These are phyloP conservation scores for Penicillium sp. DNA, from an alignment of 2,329 filamentous ascomycete species.

Conservation along the genomic window DNA sequence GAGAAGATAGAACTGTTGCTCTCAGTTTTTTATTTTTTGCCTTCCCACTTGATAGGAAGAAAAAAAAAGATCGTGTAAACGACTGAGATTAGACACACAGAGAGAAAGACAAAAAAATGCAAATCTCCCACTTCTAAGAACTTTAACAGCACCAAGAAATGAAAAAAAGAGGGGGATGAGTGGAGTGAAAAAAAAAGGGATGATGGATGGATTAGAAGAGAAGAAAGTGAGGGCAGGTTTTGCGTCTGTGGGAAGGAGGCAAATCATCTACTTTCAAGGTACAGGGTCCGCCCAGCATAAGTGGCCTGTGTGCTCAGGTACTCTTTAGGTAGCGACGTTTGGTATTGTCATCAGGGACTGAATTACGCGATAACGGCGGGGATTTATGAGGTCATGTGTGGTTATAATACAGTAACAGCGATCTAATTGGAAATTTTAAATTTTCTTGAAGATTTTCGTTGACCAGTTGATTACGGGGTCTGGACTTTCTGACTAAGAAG, in stretches of 20 bases:
- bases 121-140: conserved; percentile 32
- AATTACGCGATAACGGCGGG: not conserved
- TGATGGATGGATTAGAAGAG: conserved; percentile 22
- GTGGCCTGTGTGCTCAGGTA: conserved; percentile 7
- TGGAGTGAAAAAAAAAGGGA: conserved; percentile 26
- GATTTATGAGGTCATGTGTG: not conserved
- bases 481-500: conserved; percentile 14
- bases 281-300: conserved; percentile 2
- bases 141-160: conserved; percentile 32
- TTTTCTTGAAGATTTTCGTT: conserved; percentile 12
- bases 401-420: not conserved
- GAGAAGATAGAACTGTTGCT: conserved; percentile 12
- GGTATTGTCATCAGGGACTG: not conserved
- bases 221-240: conserved; percentile 18
- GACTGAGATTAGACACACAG: conserved; percentile 15
- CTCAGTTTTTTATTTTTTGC: conserved; percentile 18
- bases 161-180: conserved; percentile 25
- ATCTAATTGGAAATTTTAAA: not conserved
- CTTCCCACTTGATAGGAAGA: conserved; percentile 20
- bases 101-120: conserved; percentile 26
- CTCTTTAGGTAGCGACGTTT: not conserved
- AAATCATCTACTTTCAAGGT: conserved; percentile 24
- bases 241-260: conserved; percentile 28
- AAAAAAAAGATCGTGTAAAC: conserved; percentile 26
- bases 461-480: conserved; percentile 13